A percentile compares a stretch with the other conserved stretches of the same genome.
These are phyloP conservation scores for Podochytrium sp. DNA, from an alignment of 192 early-diverging fungal genomes.

Conservation along the genomic window DNA sequence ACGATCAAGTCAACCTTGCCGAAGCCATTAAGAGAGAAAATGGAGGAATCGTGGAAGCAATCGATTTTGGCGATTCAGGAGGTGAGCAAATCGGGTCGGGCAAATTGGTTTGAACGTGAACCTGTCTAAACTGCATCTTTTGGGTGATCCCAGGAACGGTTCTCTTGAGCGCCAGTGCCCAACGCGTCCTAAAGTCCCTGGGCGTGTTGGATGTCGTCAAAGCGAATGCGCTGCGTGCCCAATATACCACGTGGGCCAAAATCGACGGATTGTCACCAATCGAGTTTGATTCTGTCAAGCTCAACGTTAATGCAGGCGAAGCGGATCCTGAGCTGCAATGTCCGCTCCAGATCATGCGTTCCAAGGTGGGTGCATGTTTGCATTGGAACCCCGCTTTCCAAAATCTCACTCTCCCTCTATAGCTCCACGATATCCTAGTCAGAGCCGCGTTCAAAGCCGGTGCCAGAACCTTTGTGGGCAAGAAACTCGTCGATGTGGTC, in stretches of 20 bases:
- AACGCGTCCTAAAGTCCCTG: conserved; percentile 10
- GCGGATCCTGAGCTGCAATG: background rate
- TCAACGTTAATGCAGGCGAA: background rate
- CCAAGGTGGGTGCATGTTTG: background rate
- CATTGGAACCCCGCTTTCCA: no score
- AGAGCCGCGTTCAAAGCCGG: background rate
- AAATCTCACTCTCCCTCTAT: background rate
- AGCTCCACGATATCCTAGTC: conserved; percentile 13
- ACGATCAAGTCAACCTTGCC: conserved; percentile 19
- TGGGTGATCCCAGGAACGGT: no score
- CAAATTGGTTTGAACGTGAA: no score
- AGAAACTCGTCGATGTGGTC: background rate
- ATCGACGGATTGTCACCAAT: conserved; percentile 2
- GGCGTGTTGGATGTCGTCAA: conserved; percentile 21
- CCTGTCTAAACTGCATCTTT: no score
- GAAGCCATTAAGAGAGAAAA: background rate
- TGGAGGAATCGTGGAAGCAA: background rate
- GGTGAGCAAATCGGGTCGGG: no score
- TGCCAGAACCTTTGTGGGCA: background rate
- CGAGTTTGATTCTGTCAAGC: background rate
- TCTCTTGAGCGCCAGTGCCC: conserved; percentile 1
- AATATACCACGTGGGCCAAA: background rate
- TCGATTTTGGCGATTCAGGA: conserved; percentile 22
- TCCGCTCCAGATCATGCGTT: conserved; percentile 4
- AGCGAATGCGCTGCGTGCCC: background rate